Percentiles rank a stretch among this genome's conserved stretches.
These are phyloP conservation scores for Beta lomatogona DNA, from an alignment of 179 eudicot species.

Conservation along the genomic window DNA sequence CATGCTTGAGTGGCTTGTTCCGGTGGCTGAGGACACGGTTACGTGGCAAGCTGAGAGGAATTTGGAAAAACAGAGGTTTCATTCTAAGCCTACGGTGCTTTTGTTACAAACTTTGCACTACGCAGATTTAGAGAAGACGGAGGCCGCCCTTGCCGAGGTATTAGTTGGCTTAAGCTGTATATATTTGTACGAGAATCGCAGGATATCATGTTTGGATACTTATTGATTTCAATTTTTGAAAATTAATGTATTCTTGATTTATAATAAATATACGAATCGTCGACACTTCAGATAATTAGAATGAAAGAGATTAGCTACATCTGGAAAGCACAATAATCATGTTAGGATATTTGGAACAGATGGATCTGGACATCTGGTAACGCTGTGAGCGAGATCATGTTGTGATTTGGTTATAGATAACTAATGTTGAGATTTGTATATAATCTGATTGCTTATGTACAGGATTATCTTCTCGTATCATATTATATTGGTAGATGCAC, in stretches of 20 bases:
- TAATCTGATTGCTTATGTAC: no score
- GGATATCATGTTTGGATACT: conserved; percentile 15
- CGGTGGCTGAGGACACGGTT: conserved; percentile 66
- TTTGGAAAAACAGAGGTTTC: conserved; percentile 58
- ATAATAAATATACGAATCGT: background rate
- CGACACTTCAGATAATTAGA: background rate
- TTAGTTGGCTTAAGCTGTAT: conserved; percentile 83
- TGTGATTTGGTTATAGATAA: no score
- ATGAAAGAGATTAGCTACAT: no score
- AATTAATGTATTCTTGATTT: background rate
- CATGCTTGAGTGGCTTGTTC: conserved; percentile 71
- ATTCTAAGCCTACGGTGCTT: conserved; percentile 52
- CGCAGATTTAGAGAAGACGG: conserved; percentile 73
- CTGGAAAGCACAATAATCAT: no score
- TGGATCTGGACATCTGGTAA: no score
- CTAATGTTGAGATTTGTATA: no score
- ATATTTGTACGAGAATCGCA: conserved; percentile 53
- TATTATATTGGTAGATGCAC: no score
- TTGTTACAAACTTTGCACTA: conserved; percentile 79
- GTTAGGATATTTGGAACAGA: no score
- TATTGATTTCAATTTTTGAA: background rate
- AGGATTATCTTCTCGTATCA: no score
- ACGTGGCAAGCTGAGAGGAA: conserved; percentile 75
- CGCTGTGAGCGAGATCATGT: no score
- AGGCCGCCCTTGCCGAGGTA: conserved; percentile 72